Conservation (phyloP, 1,284 basidiomycete genomes). For the Apiotrichum veenhuisii region DNA sequence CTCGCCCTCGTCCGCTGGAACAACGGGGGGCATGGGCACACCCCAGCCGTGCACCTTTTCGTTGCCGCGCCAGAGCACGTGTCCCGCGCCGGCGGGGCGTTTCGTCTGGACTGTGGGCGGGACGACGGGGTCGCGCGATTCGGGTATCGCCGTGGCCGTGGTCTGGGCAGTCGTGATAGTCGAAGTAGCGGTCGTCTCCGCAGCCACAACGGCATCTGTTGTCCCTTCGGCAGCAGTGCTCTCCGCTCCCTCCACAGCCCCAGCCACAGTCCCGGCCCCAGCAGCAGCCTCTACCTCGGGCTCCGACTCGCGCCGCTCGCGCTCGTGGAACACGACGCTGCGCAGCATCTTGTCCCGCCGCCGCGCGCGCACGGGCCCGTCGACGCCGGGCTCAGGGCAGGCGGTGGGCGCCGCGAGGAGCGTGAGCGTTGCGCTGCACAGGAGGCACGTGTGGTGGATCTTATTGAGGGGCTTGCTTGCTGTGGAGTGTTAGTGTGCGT, state of each 20-base stretch:
- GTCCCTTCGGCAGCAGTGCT: conserved; percentile 1
- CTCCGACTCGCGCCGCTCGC: conserved; percentile 12
- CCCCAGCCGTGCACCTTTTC: conserved; percentile 16
- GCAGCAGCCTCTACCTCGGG: not conserved
- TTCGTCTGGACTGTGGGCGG: too few species aligned
- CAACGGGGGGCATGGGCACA: not conserved
- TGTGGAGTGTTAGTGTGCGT: too few species aligned
- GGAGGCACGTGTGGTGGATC: conserved; percentile 30
- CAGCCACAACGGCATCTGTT: too few species aligned
- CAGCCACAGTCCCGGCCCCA: too few species aligned
- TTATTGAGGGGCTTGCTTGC: conserved; percentile 26
- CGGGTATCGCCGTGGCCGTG: too few species aligned
- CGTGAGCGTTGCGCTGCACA: conserved; percentile 18
- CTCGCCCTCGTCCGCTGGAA: not conserved
- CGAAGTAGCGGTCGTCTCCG: too few species aligned
- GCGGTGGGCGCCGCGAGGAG: conserved; percentile 22
- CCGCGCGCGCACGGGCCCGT: conserved; percentile 27
- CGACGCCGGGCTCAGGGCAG: conserved; percentile 12
- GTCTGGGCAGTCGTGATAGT: too few species aligned
- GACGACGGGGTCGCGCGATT: too few species aligned
- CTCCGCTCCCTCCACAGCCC: not conserved
- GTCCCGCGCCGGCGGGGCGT: not conserved
- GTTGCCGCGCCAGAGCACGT: conserved; percentile 13
- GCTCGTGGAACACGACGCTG: conserved; percentile 26
- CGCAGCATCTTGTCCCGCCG: conserved; percentile 15